phyloP scores from a whole-genome alignment of 129 eudicot genomes.

The Artemisia annua region DNA sequence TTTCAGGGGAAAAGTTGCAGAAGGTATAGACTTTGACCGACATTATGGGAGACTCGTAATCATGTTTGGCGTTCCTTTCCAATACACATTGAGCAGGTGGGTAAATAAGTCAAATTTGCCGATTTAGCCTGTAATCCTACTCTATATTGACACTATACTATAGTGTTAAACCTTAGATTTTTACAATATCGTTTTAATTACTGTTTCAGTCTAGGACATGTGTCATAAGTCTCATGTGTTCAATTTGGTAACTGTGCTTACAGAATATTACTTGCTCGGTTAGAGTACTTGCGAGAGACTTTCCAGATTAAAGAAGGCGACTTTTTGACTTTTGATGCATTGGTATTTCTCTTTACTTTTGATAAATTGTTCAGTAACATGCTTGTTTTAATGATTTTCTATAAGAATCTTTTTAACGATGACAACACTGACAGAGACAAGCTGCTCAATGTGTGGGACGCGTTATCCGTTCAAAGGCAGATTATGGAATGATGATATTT shows the following conservation, averaged over 20 bases:
- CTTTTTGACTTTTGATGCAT: constrained; percentile 92
- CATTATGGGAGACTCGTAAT: constrained; percentile 97
- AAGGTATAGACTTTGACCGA: constrained; percentile 96
- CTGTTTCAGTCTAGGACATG: neutral
- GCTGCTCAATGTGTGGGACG: constrained; percentile 99
- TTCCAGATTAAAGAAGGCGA: constrained; percentile 99
- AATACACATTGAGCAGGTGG: constrained; percentile 93
- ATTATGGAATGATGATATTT: constrained; percentile 99
- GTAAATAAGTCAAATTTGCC: neutral
- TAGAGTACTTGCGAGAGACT: constrained; percentile 92
- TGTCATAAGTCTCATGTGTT: constrained; percentile 6
- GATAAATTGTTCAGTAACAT: constrained; percentile 2
- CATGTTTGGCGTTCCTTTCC: constrained; percentile 99
- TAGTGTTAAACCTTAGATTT: no score
- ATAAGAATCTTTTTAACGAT: neutral
- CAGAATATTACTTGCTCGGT: constrained; percentile 93
- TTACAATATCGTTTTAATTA: no score
- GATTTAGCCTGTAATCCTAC: neutral
- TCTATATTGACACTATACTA: neutral
- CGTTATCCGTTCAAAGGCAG: constrained; percentile 97
- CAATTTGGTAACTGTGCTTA: constrained; percentile 22
- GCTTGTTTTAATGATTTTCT: neutral
- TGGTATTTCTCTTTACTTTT: constrained; percentile 49
- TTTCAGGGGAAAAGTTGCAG: constrained; percentile 96
- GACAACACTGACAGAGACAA: constrained; percentile 64